Base-by-base conservation (phyloP, 129 eudicot genomes). In the Flaveria linearis region DNA sequence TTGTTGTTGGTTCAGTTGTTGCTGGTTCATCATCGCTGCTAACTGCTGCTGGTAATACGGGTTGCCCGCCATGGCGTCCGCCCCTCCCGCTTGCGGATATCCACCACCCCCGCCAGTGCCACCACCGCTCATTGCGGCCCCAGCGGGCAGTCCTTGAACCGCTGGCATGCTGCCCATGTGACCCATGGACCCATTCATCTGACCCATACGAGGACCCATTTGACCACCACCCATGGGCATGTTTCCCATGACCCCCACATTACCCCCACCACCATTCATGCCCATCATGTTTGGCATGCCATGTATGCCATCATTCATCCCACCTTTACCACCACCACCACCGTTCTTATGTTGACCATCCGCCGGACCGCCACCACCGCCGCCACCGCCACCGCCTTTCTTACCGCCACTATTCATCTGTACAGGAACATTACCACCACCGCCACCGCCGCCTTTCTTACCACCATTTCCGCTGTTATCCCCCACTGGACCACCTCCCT, bases 1-100 rank as follows among this genome's bases (percentile, higher is more conserved):
- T 20, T 73, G 26, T 60, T 84, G 97, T 45, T 88, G 97, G 70
- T 84, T 89, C 97, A 86, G 8, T 36, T 36, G 26, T 61, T 84
- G 97, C 46, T 88, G 97, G 70, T 84, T 89, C 97, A 88, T 94
- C 97, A 91, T 83, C 2, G 88, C 89, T 1, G 90, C 90, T 64
- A 90, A 2, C 45, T 86, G 92, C 23, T 89, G 96, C 33, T 93
- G 97, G 60, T 82, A 81, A 80, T 86, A 84, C 0, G 92, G 91
- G 86, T 88, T 90, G 4, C 88, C 91, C 0, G 86, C 90, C 86
- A 84, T 79, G 5, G 76, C 81, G 13, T 89, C 87, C 7, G 84
- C 83, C 13, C 85, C 89, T 53, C 63, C 94, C 14, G 82, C 92
- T 73, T 39, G 80, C 72, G 64, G 79, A 64, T 74, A 12, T 6